Percentiles rank a stretch among this genome's conserved stretches.
Evolutionary conservation across 768 basidiomycete species (phyloP).

Genomic region (Russula foetens): DNA sequence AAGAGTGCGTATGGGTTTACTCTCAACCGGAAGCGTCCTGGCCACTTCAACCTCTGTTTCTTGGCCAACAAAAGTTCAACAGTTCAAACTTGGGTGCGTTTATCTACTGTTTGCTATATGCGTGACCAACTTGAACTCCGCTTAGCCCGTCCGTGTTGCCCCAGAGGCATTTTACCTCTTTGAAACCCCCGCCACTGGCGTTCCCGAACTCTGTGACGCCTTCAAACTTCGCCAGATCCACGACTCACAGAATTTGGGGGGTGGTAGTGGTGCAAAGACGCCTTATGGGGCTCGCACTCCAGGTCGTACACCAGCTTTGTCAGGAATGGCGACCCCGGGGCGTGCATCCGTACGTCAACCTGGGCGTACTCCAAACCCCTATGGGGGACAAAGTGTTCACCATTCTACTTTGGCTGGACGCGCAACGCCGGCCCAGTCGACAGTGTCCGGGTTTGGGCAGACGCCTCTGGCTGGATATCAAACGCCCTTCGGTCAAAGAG

Average conservation of each 20-base stretch:
- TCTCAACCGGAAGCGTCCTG: constrained; percentile 80
- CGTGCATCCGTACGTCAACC: constrained; percentile 68
- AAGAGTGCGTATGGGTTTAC: constrained; percentile 96
- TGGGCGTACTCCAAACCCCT: constrained; percentile 75
- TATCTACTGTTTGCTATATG: neutral
- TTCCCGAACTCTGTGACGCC: constrained; percentile 91
- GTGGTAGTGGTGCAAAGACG: constrained; percentile 59
- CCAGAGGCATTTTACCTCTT: constrained; percentile 88
- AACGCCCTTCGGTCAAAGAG: constrained; percentile 36
- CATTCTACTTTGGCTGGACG: constrained; percentile 27
- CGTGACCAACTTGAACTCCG: neutral
- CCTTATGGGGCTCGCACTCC: constrained; percentile 80
- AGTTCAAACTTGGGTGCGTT: constrained; percentile 84
- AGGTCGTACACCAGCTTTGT: constrained; percentile 52
- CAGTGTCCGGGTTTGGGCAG: constrained; percentile 24
- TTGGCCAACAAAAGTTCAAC: constrained; percentile 84
- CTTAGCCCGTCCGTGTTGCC: constrained; percentile 75
- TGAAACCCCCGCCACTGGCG: constrained; percentile 83
- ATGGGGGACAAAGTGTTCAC: constrained; percentile 35
- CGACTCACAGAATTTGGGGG: constrained; percentile 59
- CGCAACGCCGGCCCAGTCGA: constrained; percentile 29
- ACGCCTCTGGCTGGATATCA: constrained; percentile 28
- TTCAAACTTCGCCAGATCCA: constrained; percentile 85
- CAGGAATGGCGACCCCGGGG: constrained; percentile 54
- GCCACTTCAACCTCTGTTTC: constrained; percentile 92